Percentiles rank a stretch among this genome's conserved stretches.
Conservation (phyloP, 495 filamentous ascomycete genomes). For the Penicillium lividum region DNA sequence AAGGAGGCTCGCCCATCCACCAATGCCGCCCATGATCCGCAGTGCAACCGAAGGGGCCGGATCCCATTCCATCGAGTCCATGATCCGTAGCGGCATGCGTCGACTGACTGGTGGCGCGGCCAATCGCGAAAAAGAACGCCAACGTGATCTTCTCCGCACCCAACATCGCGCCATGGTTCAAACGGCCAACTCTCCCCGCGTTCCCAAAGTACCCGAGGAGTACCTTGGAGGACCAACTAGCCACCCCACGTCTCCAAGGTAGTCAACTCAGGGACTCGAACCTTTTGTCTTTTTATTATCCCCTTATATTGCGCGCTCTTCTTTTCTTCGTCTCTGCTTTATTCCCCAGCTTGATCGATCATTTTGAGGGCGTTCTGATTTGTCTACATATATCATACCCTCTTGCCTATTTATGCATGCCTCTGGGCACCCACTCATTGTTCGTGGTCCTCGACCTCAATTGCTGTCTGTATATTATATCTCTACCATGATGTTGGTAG, state of each 20-base stretch:
- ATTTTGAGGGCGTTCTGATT: slow-evolving; percentile 28
- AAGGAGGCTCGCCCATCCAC: slow-evolving; percentile 48
- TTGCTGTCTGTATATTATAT: slow-evolving; percentile 21
- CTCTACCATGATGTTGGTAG: slow-evolving; percentile 6
- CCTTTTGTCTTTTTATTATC: neutral
- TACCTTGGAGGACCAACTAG: slow-evolving; percentile 47
- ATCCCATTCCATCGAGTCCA: slow-evolving; percentile 66
- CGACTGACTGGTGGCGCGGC: slow-evolving; percentile 64
- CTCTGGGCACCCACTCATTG: neutral
- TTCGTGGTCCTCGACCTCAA: neutral
- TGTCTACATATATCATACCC: slow-evolving; percentile 16
- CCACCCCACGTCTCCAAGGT: slow-evolving; percentile 44
- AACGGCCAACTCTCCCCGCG: slow-evolving; percentile 53
- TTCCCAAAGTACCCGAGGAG: slow-evolving; percentile 64
- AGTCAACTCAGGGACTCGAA: slow-evolving; percentile 5
- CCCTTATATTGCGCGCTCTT: slow-evolving; percentile 4
- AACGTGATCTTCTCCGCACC: slow-evolving; percentile 57
- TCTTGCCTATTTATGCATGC: slow-evolving; percentile 12
- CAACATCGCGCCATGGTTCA: slow-evolving; percentile 50
- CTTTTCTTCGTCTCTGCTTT: slow-evolving; percentile 10
- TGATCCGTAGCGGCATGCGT: slow-evolving; percentile 66
- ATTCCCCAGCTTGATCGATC: slow-evolving; percentile 13
- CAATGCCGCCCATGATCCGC: slow-evolving; percentile 43
- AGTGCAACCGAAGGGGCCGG: slow-evolving; percentile 43
- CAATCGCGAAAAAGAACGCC: slow-evolving; percentile 58